Evolutionary conservation across 805 yeast species (phyloP), one percentile per base, ranked within the genome.

Genomic region (Ogataea paradorogensis): DNA sequence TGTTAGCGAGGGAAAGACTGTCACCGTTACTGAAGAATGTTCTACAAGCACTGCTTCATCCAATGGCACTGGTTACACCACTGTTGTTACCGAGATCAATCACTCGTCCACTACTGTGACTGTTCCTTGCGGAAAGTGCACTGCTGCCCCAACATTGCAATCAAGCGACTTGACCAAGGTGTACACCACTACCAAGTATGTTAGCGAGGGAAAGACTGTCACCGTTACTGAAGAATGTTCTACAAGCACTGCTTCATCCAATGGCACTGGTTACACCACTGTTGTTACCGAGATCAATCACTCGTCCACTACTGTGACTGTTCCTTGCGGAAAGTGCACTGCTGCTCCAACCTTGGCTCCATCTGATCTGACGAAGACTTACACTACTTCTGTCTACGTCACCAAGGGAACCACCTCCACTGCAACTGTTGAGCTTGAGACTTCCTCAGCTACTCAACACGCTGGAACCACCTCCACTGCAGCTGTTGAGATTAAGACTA

Each of bases 281-380:
- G 35, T 33, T 24, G 35, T 27, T 7, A 46, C 44, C 20, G 15
- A 18, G 10, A 18, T 21, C 22, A 18, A 20, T 5, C 34, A 27
- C 15, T 29, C 33, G 5, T 22, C 42, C 9, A 47, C 51, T n/a
- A 47, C 50, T 29, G 50, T 47, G 15, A 48, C 53, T n/a, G 49
- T 46, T 29, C 28, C 51, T 15, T 47, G 49, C 31, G 47, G 45
- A 10, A 13, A 32, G 9, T 48, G 53, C 30, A 15, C 37, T 3
- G 13, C 40, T 2, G 29, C 38, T 14, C 27, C 27, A 13, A 34
- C 42, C 18, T 39, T 42, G 22, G 39, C 23, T 7, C 5, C 40
- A 6, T 18, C 31, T 9, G 49, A 36, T 18, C 32, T 46, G 23
- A 26, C 47, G 5, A 38, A 32, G 9, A 22, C 33, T 8, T 47